Base-by-base conservation (phyloP, 1,284 basidiomycete species). In the Melanopsichium pennsylvanicum region DNA sequence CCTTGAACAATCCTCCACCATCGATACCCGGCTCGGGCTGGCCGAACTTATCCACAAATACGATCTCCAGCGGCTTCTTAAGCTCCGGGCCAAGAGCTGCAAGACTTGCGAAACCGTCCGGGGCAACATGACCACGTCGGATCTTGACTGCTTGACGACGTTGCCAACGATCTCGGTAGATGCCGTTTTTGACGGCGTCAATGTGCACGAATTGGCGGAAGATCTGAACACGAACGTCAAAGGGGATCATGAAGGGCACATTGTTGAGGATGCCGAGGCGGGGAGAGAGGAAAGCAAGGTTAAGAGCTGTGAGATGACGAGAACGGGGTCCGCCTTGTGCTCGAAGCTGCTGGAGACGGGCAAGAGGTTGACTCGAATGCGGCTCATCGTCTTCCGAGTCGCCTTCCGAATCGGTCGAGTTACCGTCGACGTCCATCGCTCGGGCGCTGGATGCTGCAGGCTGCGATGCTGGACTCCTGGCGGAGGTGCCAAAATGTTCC, bases 1-100 rank as follows among this genome's bases (percentile, higher is more conserved):
- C 96, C 80, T 98, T 99, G 84, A 97, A 97, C 8, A 98, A 88
- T 0, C 96, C 95, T 3, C 96, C 94, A 1, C 95, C 95, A 74
- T 98, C 94, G 27, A 95, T 94, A 0, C 93, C 92, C 25, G 89
- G 89, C 88, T 94, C 92, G 70, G 87, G 87, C 57, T 89, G 84
- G 10, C 91, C 93, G 66, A 88, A 95, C 83, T 93, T 87, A 82
- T 97, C 93, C 26, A 96, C 85, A 79, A 98, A 98, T 10, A 86
- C 86, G 75, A 98, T 97, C 77, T 90, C 86, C 19, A 98, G 85
- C 9, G 87, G 87, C 26, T 85, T 85, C 83, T 93, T 94, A 75
- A 97, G 81, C 68, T 89, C 87, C 3, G 86, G 84, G 1, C 92
- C 91, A 3, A 86, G 79, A 0, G 81, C 80, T 19, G 85, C 86